Evolutionary conservation across 345 rosid species (phyloP).

Genomic region (Corchorus capsularis): DNA sequence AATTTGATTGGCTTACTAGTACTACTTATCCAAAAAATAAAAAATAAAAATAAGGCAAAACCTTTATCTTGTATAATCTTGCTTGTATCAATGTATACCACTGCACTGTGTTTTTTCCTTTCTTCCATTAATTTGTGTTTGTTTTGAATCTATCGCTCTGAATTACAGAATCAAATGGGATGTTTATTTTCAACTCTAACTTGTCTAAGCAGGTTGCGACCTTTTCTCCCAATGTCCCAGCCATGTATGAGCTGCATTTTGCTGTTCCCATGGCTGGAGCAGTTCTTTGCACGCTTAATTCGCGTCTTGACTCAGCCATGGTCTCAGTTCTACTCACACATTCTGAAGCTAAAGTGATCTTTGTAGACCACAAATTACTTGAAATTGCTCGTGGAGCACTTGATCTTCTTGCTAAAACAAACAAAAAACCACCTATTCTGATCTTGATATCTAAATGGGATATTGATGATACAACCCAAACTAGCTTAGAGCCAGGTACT

Average conservation of each 20-base stretch:
- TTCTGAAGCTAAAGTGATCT: constrained; percentile 57
- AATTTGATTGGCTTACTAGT: not conserved
- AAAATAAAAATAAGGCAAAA: too few relatives aligned
- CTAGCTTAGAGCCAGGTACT: not conserved
- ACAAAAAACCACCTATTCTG: constrained; percentile 37
- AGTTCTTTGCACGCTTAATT: constrained; percentile 68
- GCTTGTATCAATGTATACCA: too few relatives aligned
- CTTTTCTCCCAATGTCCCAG: constrained; percentile 71
- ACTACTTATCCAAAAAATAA: not conserved
- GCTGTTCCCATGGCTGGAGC: constrained; percentile 86
- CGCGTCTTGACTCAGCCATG: constrained; percentile 58
- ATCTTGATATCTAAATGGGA: constrained; percentile 52
- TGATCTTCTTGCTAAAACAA: constrained; percentile 41
- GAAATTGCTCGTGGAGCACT: constrained; percentile 56
- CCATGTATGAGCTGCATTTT: constrained; percentile 82
- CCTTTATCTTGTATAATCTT: too few relatives aligned
- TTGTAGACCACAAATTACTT: constrained; percentile 60
- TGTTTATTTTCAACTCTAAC: not conserved
- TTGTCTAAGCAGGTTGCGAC: constrained; percentile 55
- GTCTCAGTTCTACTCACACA: constrained; percentile 55
- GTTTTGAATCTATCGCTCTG: not conserved
- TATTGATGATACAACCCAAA: not conserved
- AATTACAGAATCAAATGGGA: not conserved
- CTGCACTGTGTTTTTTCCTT: too few relatives aligned
- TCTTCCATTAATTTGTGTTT: too few relatives aligned